These are phyloP conservation scores for Trypanosoma conorhini DNA, from an alignment of 208 protist species.

Conservation along the genomic window DNA sequence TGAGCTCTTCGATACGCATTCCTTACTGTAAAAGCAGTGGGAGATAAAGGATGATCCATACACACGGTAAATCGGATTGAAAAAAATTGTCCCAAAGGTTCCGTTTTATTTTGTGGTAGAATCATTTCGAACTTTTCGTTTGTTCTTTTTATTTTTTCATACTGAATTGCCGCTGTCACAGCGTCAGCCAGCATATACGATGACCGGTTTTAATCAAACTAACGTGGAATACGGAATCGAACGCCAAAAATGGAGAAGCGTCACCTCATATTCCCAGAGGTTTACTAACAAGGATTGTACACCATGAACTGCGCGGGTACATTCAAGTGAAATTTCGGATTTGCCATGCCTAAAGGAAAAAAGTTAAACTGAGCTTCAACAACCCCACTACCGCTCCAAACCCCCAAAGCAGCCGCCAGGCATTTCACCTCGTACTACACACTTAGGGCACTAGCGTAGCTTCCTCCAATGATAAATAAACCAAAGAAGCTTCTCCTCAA, in stretches of 20 bases:
- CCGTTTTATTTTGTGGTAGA: constrained; percentile 10
- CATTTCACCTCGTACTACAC: constrained; percentile 44
- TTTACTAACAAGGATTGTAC: constrained; percentile 23
- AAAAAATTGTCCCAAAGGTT: constrained; percentile 22
- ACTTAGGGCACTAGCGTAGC: constrained; percentile 43
- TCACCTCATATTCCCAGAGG: constrained; percentile 25
- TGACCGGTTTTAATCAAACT: constrained; percentile 35
- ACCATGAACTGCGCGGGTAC: constrained; percentile 16
- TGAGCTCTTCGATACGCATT: constrained; percentile 35
- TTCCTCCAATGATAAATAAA: constrained; percentile 45
- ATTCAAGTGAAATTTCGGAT: constrained; percentile 26
- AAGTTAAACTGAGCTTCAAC: constrained; percentile 49
- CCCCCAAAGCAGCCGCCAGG: constrained; percentile 32
- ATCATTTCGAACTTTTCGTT: constrained; percentile 34
- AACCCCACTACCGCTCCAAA: constrained; percentile 46
- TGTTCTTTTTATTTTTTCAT: constrained; percentile 39
- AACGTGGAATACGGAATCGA: constrained; percentile 27
- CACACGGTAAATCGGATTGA: constrained; percentile 22
- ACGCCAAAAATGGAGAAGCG: constrained; percentile 16
- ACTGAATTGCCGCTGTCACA: constrained; percentile 42
- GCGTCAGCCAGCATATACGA: constrained; percentile 45
- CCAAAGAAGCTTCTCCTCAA: constrained; percentile 35
- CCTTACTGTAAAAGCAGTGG: constrained; percentile 41
- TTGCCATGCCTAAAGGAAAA: constrained; percentile 35
- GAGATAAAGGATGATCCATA: constrained; percentile 34